Evolutionary conservation across 345 rosid species (phyloP), one percentile per base, ranked within the genome.

Genomic region (Dimocarpus longan): DNA sequence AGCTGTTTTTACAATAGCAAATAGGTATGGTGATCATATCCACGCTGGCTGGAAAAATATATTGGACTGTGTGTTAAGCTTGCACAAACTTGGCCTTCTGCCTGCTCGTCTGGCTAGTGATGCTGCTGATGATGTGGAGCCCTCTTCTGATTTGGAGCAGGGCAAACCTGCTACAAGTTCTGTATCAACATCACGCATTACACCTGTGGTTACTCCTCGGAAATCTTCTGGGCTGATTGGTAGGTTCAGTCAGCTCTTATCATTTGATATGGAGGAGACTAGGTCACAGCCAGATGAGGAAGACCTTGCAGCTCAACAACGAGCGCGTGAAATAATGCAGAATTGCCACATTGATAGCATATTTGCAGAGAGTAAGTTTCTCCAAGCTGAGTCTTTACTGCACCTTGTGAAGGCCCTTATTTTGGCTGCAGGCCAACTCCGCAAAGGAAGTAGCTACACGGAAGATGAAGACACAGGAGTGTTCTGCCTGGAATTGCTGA

Each of bases 311-410:
- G 89, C 89, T 73, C 83, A 89, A 73, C 89, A 84, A 67, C 74
- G 56, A 5, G 85, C 89, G 75, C 84, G 82, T 77, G 90, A 88
- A 76, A 86, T 90, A 63, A 88, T 91, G 73, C 86, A 85, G 79
- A 84, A 76, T 76, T 91, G 91, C 68, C 87, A 87, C 76, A 83
- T 92, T 69, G 90, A 89, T 80, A 88, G 86, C 78, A 87, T 92
- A 83, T 92, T 92, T 84, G 75, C 86, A 15, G 97, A 92, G 81
- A 89, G 94, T 83, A 92, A 92, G 79, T 92, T 92, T 83, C 89
- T 90, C 56, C 97, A 88, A 83, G 88, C 93, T 42, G 91, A 88
- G 79, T 91, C 94, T 70, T 83, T 92, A 80, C 82, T 85, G 66
- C 86, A 88, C 75, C 93, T 92, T 72, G 93, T 84, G 39, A 82